Percentiles rank a stretch among this genome's conserved stretches.
These are phyloP conservation scores for Colletotrichum euphorbiae DNA, from an alignment of 2,329 filamentous ascomycete species.

Conservation along the genomic window DNA sequence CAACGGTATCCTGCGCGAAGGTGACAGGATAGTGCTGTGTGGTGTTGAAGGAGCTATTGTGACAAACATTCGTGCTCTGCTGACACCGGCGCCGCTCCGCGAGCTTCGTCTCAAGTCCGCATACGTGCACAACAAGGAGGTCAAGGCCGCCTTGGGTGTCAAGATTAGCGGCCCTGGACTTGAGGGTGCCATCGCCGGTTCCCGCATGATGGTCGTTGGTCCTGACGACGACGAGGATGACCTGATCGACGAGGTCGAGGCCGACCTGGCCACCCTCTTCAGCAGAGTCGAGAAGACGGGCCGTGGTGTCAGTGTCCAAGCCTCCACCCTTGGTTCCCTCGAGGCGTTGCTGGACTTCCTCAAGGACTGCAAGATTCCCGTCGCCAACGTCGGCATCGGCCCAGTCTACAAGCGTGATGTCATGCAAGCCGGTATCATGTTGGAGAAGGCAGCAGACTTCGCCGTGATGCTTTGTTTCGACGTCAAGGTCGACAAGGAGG, in stretches of 20 bases:
- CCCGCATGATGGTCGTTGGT: slow-evolving; percentile 91
- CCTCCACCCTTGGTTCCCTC: slow-evolving; percentile 95
- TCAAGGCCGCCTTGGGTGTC: slow-evolving; percentile 97
- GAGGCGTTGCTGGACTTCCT: slow-evolving; percentile 97
- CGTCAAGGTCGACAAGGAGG: slow-evolving; percentile 98
- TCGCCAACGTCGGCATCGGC: slow-evolving; percentile 96
- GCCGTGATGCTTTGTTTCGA: slow-evolving; percentile 99
- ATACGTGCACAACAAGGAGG: slow-evolving; percentile 99
- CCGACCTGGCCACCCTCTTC: slow-evolving; percentile 90
- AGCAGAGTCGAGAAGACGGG: slow-evolving; percentile 92
- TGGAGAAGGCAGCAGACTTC: slow-evolving; percentile 93
- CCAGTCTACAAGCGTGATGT: slow-evolving; percentile 98
- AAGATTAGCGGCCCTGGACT: slow-evolving; percentile 98
- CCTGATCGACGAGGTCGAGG: slow-evolving; percentile 95
- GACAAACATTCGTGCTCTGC: slow-evolving; percentile 92
- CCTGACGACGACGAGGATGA: slow-evolving; percentile 97
- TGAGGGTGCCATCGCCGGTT: slow-evolving; percentile 95
- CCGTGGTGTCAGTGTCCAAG: slow-evolving; percentile 95
- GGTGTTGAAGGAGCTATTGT: slow-evolving; percentile 96
- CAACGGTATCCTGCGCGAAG: slow-evolving; percentile 94
- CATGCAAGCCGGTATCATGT: slow-evolving; percentile 94
- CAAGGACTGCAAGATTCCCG: slow-evolving; percentile 94
- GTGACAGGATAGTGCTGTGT: slow-evolving; percentile 93
- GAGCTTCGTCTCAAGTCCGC: slow-evolving; percentile 94
- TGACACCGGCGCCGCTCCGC: slow-evolving; percentile 92